Evolutionary conservation across 345 rosid species (phyloP).

Genomic region (Rhodamnia argentea): DNA sequence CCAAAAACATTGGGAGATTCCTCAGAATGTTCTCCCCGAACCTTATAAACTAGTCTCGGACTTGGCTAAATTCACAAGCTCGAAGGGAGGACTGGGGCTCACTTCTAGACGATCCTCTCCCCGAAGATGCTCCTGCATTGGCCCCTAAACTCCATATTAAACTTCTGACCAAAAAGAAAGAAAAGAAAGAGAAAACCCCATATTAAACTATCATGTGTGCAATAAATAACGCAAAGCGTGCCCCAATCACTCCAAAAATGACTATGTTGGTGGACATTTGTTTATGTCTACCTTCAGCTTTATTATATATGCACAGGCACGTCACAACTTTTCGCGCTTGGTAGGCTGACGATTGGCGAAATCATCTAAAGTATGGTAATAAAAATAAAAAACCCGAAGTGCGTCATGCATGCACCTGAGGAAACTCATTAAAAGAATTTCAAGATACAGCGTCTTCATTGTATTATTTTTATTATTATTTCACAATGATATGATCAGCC

Average conservation of each 20-base stretch:
- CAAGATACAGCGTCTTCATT: not conserved
- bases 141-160: not conserved
- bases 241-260: not conserved
- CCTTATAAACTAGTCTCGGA: not conserved
- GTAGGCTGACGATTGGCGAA: not conserved
- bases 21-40: conserved; percentile 5
- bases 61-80: not conserved
- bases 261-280: not conserved
- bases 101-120: not conserved
- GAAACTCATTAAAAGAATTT: not conserved
- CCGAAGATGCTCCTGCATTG: not conserved
- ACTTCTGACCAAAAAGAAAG: too few species aligned
- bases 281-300: not conserved
- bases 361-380: not conserved
- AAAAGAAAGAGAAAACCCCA: too few species aligned
- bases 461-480: not conserved
- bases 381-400: not conserved
- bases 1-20: conserved; percentile 10
- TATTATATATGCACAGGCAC: not conserved
- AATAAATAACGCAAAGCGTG: not conserved
- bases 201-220: not conserved
- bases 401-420: not conserved
- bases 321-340: not conserved
- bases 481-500: not conserved
- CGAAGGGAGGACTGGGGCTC: not conserved